Base-by-base conservation (phyloP, 176 grass and related monocot species). In the Cenchrus fungigraminus region DNA sequence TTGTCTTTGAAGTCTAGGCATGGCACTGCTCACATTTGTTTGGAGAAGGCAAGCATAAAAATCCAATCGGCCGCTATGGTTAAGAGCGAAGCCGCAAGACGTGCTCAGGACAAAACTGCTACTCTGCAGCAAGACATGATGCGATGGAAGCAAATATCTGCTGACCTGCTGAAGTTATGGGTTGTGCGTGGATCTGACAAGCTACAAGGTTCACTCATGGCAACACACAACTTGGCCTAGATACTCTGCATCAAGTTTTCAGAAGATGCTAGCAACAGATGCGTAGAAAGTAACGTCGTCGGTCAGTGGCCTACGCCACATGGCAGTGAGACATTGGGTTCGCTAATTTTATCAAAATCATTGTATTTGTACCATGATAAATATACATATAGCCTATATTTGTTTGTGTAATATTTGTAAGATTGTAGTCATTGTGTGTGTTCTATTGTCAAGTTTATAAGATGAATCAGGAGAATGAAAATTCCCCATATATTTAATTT, bases 1-100 rank as follows among this genome's bases (percentile, higher is more conserved):
- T 46, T 86, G 31, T 86, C 68, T 16, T 42, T 79, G 56, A 86
- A 69, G 57, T 79, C 76, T 17, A 43, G 45, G 2, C 84, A 86
- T 54, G 84, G 84, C 46, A 64, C 20, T 16, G 76, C 84, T 0
- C 56, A 86, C 14, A 20, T 86, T 71, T 86, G 31, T 10, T 43
- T 64, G 76, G 84, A 86, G 67, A 86, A 86, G 20, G 47, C 61
- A 15, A 62, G 20, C 34, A 4, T 50, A 25, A 4, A 76, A 4
- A 45, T 22, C 12, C 55, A 34, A 6, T 1, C 56, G 4, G 9
- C 71, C 1, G 13, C 25, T 43, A 47, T 50, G n/a, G 69, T 72
- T 40, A 20, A 9, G 19, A 17, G 1, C 20, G 57, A 82, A 82
- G 13, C 12, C 13, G 3, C 17, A 5, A 46, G 0, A 29, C 14